Evolutionary conservation across 2,329 filamentous ascomycete genomes (phyloP), one percentile per base, ranked within the genome.

Genomic region (Fusarium torulosum): DNA sequence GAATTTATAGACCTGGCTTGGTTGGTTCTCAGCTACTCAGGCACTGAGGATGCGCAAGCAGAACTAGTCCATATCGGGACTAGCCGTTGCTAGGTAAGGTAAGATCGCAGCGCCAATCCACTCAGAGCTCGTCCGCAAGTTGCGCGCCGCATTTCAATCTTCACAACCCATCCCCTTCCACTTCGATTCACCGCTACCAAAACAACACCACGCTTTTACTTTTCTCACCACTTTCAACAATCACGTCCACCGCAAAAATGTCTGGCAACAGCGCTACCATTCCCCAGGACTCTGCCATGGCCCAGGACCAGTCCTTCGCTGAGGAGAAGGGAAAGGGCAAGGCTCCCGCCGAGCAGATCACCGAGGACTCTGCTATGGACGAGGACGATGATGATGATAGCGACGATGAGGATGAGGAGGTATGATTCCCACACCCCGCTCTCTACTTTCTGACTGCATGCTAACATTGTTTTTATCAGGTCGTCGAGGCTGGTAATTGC

Each of bases 241-340:
- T 19, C 17, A 25, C 25, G 8, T 25, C 23, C 25, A 63, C 54
- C 59, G 57, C 56, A 63, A 73, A 54, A 72, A 85, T 88, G 84
- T 79, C 84, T 74, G 80, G 83, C 70, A 85, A 84, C 80, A 79
- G 80, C 68, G 75, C 81, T 70, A 83, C 82, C 66, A 77, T 82
- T 76, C 80, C 84, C 56, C 75, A 82, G 73, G 79, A 83, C 73
- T 74, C 80, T 75, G 75, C 83, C 72, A 53, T 67, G 33, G 75
- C 76, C 62, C 65, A 73, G 52, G 77, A 78, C 66, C 77, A 75
- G 69, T 73, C 76, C 72, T 75, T 78, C 66, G 77, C 85, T 64
- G 84, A 88, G 75, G 82, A 84, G 79, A 97, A 97, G 86, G 93
- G 92, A 81, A 97, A 97, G 86, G 93, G 93, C 83, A 97, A 97